A percentile compares a stretch with the other conserved stretches of the same genome.
phyloP scores from a whole-genome alignment of 2,329 filamentous ascomycete genomes.

The Aspergillus quadrilineatus region DNA sequence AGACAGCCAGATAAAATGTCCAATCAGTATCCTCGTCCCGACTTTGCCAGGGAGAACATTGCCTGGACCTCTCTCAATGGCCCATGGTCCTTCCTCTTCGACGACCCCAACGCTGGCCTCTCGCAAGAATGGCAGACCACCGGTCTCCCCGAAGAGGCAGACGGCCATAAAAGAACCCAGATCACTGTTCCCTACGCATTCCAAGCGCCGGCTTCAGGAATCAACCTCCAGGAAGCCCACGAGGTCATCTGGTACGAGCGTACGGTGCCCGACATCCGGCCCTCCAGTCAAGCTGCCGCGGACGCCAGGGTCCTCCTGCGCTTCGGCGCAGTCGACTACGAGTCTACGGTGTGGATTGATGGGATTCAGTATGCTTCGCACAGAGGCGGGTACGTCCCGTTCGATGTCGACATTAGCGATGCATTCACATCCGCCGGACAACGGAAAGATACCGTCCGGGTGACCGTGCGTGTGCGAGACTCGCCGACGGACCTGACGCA shows the following conservation, averaged over 20 bases:
- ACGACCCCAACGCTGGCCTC: constrained; percentile 62
- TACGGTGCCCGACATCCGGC: constrained; percentile 51
- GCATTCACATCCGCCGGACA: constrained; percentile 6
- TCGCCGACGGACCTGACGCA: constrained; percentile 65
- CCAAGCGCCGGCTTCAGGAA: constrained; percentile 63
- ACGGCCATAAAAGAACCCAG: constrained; percentile 46
- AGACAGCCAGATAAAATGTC: not conserved
- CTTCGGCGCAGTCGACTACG: constrained; percentile 54
- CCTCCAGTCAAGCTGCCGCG: constrained; percentile 39
- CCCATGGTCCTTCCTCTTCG: constrained; percentile 64
- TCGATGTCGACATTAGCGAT: constrained; percentile 59
- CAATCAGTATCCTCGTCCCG: constrained; percentile 59
- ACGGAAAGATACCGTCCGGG: constrained; percentile 29
- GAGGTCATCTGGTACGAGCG: constrained; percentile 69
- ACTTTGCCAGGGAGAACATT: constrained; percentile 58
- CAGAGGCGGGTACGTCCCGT: constrained; percentile 62
- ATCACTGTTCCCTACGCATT: constrained; percentile 67
- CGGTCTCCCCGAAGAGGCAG: constrained; percentile 23
- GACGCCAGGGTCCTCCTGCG: constrained; percentile 44
- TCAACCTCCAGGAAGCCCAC: constrained; percentile 61
- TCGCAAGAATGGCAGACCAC: not conserved
- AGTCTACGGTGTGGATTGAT: constrained; percentile 57
- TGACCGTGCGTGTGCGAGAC: constrained; percentile 62
- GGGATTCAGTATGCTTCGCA: constrained; percentile 53
- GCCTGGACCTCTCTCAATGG: constrained; percentile 63